These are phyloP conservation scores for Rhexocercosporidium sp. DNA, from an alignment of 2,329 filamentous ascomycete species.

Conservation along the genomic window DNA sequence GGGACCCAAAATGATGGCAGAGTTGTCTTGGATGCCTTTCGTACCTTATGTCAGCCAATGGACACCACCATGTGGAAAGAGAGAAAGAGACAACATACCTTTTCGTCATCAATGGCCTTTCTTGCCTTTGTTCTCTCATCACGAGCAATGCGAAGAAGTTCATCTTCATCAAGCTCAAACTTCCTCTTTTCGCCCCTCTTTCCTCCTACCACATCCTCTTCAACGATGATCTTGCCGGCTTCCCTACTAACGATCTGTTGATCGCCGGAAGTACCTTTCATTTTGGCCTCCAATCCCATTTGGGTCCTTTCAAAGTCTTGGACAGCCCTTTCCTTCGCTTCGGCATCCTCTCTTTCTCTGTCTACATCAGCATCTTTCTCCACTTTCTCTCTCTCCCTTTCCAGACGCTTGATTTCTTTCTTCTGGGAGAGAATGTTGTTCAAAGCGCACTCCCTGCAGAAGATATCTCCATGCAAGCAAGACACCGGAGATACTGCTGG, in stretches of 20 bases:
- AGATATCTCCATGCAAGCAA: conserved; percentile 84
- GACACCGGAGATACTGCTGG: conserved; percentile 82
- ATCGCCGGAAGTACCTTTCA: conserved; percentile 36
- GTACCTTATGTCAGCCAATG: neutral
- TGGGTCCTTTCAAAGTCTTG: conserved; percentile 86
- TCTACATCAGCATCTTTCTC: conserved; percentile 67
- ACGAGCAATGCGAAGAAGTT: conserved; percentile 71
- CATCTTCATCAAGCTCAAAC: conserved; percentile 78
- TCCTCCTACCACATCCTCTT: conserved; percentile 42
- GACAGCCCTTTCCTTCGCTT: conserved; percentile 73
- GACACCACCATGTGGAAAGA: conserved; percentile 11
- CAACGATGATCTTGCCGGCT: conserved; percentile 50
- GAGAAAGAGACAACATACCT: conserved; percentile 49
- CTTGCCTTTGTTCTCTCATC: conserved; percentile 74
- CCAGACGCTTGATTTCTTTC: conserved; percentile 85
- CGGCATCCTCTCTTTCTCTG: conserved; percentile 65
- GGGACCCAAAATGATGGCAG: conserved; percentile 94
- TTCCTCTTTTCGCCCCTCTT: conserved; percentile 68
- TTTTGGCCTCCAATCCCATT: conserved; percentile 62
- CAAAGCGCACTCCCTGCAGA: conserved; percentile 93
- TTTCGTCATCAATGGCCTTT: conserved; percentile 74
- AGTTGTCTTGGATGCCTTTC: conserved; percentile 62
- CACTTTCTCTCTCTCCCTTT: conserved; percentile 67
- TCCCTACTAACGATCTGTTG: conserved; percentile 48
- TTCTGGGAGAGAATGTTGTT: conserved; percentile 89